Evolutionary conservation across 257 asterid species (phyloP).

Genomic region (Marsdenia floribunda): DNA sequence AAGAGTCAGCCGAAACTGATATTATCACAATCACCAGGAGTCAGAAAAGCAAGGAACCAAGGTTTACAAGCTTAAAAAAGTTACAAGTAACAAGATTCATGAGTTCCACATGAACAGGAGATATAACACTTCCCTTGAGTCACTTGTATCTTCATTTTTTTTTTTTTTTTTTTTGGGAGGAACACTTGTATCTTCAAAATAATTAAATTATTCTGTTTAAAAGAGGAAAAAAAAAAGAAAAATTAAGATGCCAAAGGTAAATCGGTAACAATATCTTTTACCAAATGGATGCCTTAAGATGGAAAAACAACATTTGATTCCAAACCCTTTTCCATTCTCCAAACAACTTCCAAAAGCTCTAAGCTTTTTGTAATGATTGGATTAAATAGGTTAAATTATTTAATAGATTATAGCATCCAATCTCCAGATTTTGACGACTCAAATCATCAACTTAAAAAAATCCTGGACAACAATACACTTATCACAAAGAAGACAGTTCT

Average conservation of each 20-base stretch:
- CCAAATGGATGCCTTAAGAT: neutral
- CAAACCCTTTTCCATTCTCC: neutral
- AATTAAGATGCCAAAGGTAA: neutral
- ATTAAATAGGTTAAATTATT: neutral
- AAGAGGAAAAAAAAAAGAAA: neutral
- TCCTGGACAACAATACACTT: neutral
- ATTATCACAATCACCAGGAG: neutral
- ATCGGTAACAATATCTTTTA: neutral
- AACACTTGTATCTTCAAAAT: neutral
- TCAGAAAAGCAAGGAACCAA: neutral
- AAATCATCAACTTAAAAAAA: neutral
- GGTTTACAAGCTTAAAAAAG: neutral
- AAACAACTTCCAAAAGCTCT: neutral
- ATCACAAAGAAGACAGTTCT: neutral
- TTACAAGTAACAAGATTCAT: neutral
- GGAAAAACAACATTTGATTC: neutral
- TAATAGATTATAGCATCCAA: neutral
- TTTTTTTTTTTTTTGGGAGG: too few relatives aligned
- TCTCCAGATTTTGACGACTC: neutral
- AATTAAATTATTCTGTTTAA: neutral
- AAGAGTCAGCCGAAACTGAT: neutral
- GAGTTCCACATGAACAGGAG: neutral
- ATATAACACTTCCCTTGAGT: neutral
- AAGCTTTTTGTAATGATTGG: neutral
- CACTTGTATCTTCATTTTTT: too few relatives aligned